Percentiles rank a stretch among this genome's conserved stretches.
Conservation (phyloP, 352 stramenopile species). For the Pythium phragmiticola region DNA sequence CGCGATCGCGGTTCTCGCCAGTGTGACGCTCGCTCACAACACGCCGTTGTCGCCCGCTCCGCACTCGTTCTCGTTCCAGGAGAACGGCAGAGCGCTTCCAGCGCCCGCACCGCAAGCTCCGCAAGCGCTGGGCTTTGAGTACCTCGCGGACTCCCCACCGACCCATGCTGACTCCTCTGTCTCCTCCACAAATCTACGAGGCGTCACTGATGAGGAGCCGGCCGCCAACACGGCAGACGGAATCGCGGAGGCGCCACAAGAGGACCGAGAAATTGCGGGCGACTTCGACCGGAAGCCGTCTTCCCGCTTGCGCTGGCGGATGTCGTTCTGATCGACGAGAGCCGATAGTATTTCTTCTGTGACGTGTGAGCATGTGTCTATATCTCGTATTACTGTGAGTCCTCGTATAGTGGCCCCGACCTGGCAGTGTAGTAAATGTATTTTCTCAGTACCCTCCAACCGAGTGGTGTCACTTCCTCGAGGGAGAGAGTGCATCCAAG, state of each 20-base stretch:
- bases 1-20: not conserved
- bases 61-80: not conserved
- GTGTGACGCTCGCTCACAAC: not conserved
- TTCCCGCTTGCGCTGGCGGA: constrained; percentile 6
- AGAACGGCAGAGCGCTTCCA: not conserved
- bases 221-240: not conserved
- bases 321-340: not conserved
- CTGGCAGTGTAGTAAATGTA: not conserved
- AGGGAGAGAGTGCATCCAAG: constrained; percentile 3
- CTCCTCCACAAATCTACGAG: not conserved
- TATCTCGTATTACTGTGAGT: constrained; percentile 5
- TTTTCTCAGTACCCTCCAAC: not conserved
- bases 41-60: not conserved
- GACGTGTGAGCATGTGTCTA: constrained; percentile 2
- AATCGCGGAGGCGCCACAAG: not conserved
- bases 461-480: constrained; percentile 7
- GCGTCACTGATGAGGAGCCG: not conserved
- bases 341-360: not conserved
- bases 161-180: not conserved
- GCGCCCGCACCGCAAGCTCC: not conserved
- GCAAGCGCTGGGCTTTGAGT: not conserved
- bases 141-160: not conserved
- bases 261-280: not conserved
- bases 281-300: constrained; percentile 4
- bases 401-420: not conserved